Base-by-base conservation (phyloP, 2,329 filamentous ascomycete genomes). In the Verticillium zaregamsianum region DNA sequence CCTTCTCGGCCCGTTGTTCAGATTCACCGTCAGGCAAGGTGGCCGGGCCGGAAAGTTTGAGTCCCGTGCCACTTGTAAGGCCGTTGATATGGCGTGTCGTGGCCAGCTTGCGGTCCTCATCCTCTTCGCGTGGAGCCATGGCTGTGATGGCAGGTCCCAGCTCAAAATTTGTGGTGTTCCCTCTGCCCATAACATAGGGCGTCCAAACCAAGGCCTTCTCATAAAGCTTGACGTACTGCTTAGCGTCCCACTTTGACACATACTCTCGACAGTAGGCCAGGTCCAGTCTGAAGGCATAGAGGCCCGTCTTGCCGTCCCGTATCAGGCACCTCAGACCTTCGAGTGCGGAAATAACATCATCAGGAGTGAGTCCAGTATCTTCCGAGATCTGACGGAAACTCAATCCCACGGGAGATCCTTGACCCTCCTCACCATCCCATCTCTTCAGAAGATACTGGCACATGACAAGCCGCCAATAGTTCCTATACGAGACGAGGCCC, bases 401-500 rank as follows among this genome's bases (percentile, higher is more conserved):
- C 20, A 89, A 75, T 2, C 84, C 83, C 14, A 58, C 31, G 6
- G 63, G 37, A 15, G 76, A 72, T 0, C 65, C 64, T 60, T 71
- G 74, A 31, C 75, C 74, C 28, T 75, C 71, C 0, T 74, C 68
- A 49, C 75, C 72, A 80, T 70, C 86, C 40, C 45, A 59, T 9
- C 72, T 69, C 64, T 89, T 77, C 40, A 93, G 80, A 7, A 99
- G 82, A 68, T 97, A 92, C 65, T 91, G 90, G 71, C 93, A 97
- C 60, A 99, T 80, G 2, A 96, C 83, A 11, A 97, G 80, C 23
- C 95, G 89, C 95, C 95, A 99, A 74, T 99, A 99, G 69, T 96
- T 97, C 55, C 95, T 88, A 73, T 99, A 99, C 2, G 94, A 98
- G 4, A 98, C 94, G 45, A 99, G 78, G 3, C 95, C 95, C 92